These are phyloP conservation scores for Hortiboletus rubellus DNA, from an alignment of 1,284 basidiomycete species.

Conservation along the genomic window DNA sequence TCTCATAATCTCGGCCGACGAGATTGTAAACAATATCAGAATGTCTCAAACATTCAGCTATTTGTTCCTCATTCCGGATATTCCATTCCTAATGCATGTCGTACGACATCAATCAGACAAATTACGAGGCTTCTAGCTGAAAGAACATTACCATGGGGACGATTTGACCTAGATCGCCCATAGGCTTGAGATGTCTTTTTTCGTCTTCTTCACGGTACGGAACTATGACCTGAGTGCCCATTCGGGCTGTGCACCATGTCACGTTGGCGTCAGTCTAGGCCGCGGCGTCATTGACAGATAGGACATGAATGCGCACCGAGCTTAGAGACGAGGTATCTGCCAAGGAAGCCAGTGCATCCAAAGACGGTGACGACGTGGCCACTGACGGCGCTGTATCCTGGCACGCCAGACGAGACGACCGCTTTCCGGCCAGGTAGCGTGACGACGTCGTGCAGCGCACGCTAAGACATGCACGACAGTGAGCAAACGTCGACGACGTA, in stretches of 20 bases:
- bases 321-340: slow-evolving; percentile 92
- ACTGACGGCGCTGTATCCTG: slow-evolving; percentile 84
- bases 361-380: slow-evolving; percentile 97
- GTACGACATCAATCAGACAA: slow-evolving; percentile 31
- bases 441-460: slow-evolving; percentile 68
- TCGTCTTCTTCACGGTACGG: slow-evolving; percentile 97
- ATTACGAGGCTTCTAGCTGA: slow-evolving; percentile 9
- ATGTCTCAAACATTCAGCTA: slow-evolving; percentile 91
- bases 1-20: slow-evolving; percentile 55
- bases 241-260: slow-evolving; percentile 62
- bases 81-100: slow-evolving; percentile 70
- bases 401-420: slow-evolving; percentile 71
- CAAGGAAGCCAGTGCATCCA: slow-evolving; percentile 94
- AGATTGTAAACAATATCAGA: slow-evolving; percentile 76
- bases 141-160: slow-evolving; percentile 74
- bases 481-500: neutral
- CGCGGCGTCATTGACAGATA: neutral
- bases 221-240: slow-evolving; percentile 92
- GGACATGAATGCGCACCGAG: slow-evolving; percentile 56
- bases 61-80: slow-evolving; percentile 55
- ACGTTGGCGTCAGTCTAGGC: slow-evolving; percentile 10
- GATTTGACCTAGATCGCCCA: slow-evolving; percentile 97
- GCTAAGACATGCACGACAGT: slow-evolving; percentile 41
- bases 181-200: slow-evolving; percentile 87
- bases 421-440: slow-evolving; percentile 64